A percentile compares a stretch with the other conserved stretches of the same genome.
Conservation (phyloP, 257 asterid species). For the Lithospermum erythrorhizon region DNA sequence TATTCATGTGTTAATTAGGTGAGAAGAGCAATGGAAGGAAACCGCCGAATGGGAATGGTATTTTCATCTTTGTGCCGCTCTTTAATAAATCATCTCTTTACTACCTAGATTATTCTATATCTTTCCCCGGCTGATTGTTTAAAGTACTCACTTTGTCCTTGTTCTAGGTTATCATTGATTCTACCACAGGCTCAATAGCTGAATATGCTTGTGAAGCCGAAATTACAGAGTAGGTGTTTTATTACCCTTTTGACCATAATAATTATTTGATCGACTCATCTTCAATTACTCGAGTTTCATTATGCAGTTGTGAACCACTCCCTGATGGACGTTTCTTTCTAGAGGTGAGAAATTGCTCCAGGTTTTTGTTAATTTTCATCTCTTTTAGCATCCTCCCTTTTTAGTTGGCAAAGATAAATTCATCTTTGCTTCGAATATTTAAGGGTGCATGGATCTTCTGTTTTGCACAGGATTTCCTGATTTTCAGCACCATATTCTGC, state of each 20-base stretch:
- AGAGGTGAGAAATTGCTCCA: slow-evolving; percentile 47
- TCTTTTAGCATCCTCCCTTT: not conserved
- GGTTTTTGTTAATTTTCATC: not conserved
- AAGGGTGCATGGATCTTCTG: no score
- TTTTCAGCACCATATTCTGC: no score
- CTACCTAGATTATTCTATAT: not conserved
- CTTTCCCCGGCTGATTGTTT: slow-evolving; percentile 5
- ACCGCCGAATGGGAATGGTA: slow-evolving; percentile 98
- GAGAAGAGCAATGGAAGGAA: slow-evolving; percentile 98
- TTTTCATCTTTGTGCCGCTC: not conserved
- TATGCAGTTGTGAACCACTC: slow-evolving; percentile 95
- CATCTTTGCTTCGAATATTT: no score
- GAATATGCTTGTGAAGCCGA: slow-evolving; percentile 97
- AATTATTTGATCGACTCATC: slow-evolving; percentile 9
- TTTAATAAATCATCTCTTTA: not conserved
- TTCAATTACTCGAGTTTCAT: slow-evolving; percentile 16
- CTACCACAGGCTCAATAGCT: slow-evolving; percentile 64
- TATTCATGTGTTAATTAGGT: slow-evolving; percentile 41
- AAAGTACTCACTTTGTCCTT: slow-evolving; percentile 14
- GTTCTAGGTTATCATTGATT: slow-evolving; percentile 60
- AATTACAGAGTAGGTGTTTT: slow-evolving; percentile 71
- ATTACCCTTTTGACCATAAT: slow-evolving; percentile 6
- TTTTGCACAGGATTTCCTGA: no score
- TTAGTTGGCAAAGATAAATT: no score
- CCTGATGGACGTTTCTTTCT: slow-evolving; percentile 97